Base-by-base conservation (phyloP, 1,284 basidiomycete species). In the Coniferiporia sulphurascens region DNA sequence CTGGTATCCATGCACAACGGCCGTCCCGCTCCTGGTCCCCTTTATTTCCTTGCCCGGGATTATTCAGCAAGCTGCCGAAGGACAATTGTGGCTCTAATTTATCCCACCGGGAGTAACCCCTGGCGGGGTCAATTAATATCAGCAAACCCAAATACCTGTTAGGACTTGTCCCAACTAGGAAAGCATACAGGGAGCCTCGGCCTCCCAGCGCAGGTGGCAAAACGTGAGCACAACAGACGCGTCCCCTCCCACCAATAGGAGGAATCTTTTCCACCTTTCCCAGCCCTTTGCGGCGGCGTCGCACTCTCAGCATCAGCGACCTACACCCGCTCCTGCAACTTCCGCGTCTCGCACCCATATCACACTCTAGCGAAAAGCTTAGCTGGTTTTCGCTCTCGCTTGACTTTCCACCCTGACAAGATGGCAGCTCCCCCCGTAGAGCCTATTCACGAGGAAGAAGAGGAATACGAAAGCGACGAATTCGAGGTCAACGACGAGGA, bases 391-490 rank as follows among this genome's bases (percentile, higher is more conserved):
- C 2, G 27, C 27, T 27, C 27, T 27, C 27, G 27, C 3, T 27
- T 27, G 27, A 27, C 5, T 27, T 5, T 17, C 10, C n/a, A 48
- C 13, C 12, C 44, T 2, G 19, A 17, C 15, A 38, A 57, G 45
- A 57, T 57, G 55, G 49, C 54, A 13, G 15, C 55, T 53, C 48
- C 55, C 17, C 27, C 55, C 32, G 35, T n/a, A 48, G 48, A 51
- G 27, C 45, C 36, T 44, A 15, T 57, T 38, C 46, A 41, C n/a
- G 60, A 58, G 12, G 58, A 59, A 32, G 57, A 48, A n/a, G 60
- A 62, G 7, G 61, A 59, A 1, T 55, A 62, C 43, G 61, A 62
- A 21, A 56, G 54, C 27, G 61, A 62, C 43, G 61, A 62, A n/a
- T 59, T 52, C 32, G 61, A 62, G 10, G 58, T 56, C 15, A 58